phyloP scores from a whole-genome alignment of 2,329 filamentous ascomycete genomes.

The Davidsoniella australis region DNA sequence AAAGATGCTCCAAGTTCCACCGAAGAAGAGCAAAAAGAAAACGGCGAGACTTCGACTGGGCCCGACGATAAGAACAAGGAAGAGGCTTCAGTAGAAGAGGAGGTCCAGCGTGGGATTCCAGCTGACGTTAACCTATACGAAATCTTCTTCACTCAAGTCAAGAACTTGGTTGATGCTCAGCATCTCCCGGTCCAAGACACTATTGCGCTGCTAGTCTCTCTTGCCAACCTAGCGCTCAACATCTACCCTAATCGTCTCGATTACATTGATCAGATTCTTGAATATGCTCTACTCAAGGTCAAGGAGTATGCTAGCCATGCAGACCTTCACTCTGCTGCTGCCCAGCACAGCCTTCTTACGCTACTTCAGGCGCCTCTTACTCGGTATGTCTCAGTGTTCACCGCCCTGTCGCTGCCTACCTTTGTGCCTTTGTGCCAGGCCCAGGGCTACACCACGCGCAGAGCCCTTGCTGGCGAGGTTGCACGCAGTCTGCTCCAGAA shows the following conservation, averaged over 20 bases:
- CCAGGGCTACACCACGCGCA: conserved; percentile 80
- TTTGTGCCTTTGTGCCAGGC: conserved; percentile 81
- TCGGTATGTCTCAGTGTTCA: conserved; percentile 85
- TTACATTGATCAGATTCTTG: conserved; percentile 86
- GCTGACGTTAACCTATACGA: conserved; percentile 81
- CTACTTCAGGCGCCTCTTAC: conserved; percentile 83
- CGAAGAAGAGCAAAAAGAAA: conserved; percentile 14
- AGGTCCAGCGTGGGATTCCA: conserved; percentile 34
- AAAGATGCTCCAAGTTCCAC: conserved; percentile 14
- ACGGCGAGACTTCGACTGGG: conserved; percentile 14
- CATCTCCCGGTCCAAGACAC: conserved; percentile 87
- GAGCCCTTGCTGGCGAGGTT: conserved; percentile 81
- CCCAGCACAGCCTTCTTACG: conserved; percentile 76
- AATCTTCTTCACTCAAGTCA: conserved; percentile 92
- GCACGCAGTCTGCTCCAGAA: conserved; percentile 68
- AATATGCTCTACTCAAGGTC: conserved; percentile 75
- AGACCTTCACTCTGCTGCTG: conserved; percentile 76
- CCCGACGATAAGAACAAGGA: conserved; percentile 16
- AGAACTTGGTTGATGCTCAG: conserved; percentile 81
- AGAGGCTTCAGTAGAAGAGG: conserved; percentile 7
- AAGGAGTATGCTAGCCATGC: conserved; percentile 81
- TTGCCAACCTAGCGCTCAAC: conserved; percentile 84
- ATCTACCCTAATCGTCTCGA: conserved; percentile 87
- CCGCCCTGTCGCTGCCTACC: conserved; percentile 79
- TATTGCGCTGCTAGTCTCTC: conserved; percentile 81